Conservation (phyloP, 768 basidiomycete genomes). For the Agrocybe chaxingu region DNA sequence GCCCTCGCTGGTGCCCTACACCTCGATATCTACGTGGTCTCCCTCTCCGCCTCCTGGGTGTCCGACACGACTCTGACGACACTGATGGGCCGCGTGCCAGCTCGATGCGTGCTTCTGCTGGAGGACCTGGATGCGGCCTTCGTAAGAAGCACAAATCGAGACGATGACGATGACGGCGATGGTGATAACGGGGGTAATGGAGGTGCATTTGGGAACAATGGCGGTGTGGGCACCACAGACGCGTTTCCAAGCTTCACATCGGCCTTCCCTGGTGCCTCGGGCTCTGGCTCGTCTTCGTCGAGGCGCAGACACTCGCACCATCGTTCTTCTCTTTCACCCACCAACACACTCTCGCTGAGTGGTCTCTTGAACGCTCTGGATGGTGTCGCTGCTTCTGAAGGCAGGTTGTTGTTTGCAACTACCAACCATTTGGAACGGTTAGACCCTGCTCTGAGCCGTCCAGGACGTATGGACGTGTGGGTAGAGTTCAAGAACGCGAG, state of each 20-base stretch:
- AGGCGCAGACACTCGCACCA: too few relatives aligned
- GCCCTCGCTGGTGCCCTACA: slow-evolving; percentile 84
- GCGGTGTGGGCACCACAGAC: slow-evolving; percentile 8
- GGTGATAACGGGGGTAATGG: slow-evolving; percentile 24
- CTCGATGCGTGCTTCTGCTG: slow-evolving; percentile 80
- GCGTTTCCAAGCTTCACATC: slow-evolving; percentile 9
- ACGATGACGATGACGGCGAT: slow-evolving; percentile 42
- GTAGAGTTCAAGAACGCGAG: slow-evolving; percentile 87
- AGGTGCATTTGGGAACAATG: slow-evolving; percentile 4
- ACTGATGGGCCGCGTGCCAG: slow-evolving; percentile 84
- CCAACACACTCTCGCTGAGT: slow-evolving; percentile 78
- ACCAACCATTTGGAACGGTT: slow-evolving; percentile 91
- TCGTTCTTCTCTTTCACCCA: slow-evolving; percentile 47
- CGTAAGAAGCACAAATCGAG: slow-evolving; percentile 69
- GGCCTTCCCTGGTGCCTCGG: too few relatives aligned
- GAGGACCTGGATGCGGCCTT: slow-evolving; percentile 93
- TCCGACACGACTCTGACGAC: slow-evolving; percentile 83
- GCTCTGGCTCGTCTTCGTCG: too few relatives aligned
- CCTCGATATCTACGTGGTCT: slow-evolving; percentile 91
- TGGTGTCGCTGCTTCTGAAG: slow-evolving; percentile 84
- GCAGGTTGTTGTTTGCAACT: slow-evolving; percentile 84
- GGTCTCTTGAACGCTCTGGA: slow-evolving; percentile 84
- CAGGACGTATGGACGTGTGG: slow-evolving; percentile 92
- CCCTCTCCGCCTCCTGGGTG: slow-evolving; percentile 80
- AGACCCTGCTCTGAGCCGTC: slow-evolving; percentile 88